Evolutionary conservation across 306 rosid genomes (phyloP).

Genomic region (Cyclanthera cordifolia): DNA sequence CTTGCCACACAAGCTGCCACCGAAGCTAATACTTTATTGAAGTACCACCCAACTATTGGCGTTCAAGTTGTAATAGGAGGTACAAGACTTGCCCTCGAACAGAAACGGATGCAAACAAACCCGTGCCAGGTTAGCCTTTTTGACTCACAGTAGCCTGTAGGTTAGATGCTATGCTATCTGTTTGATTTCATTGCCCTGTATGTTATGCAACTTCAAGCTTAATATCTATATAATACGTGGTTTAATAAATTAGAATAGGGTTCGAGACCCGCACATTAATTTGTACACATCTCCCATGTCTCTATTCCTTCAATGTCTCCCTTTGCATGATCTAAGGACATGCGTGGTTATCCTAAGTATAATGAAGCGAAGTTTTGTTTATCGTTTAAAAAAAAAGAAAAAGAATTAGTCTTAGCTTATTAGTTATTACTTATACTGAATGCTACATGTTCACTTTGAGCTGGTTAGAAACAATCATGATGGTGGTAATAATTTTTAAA

Average conservation of each 20-base stretch:
- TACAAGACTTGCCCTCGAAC: slow-evolving; percentile 72
- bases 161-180: not conserved
- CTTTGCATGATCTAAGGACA: too few relatives aligned
- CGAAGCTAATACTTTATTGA: slow-evolving; percentile 67
- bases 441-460: slow-evolving; percentile 3
- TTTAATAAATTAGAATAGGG: too few relatives aligned
- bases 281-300: too few relatives aligned
- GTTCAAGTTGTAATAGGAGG: slow-evolving; percentile 98
- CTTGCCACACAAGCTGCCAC: slow-evolving; percentile 89
- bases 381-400: too few relatives aligned
- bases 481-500: slow-evolving; percentile 1
- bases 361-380: too few relatives aligned
- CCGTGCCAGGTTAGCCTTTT: slow-evolving; percentile 67
- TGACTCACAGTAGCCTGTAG: slow-evolving; percentile 1
- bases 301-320: too few relatives aligned
- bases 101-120: slow-evolving; percentile 79
- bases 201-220: slow-evolving; percentile 1
- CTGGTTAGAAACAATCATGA: not conserved
- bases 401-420: not conserved
- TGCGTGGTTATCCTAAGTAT: too few relatives aligned
- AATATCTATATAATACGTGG: not conserved
- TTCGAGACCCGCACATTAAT: too few relatives aligned
- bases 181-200: not conserved
- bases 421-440: not conserved
- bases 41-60: slow-evolving; percentile 74